Evolutionary conservation across 768 basidiomycete species (phyloP), one percentile per base, ranked within the genome.

Genomic region (Tulasnella sp.): DNA sequence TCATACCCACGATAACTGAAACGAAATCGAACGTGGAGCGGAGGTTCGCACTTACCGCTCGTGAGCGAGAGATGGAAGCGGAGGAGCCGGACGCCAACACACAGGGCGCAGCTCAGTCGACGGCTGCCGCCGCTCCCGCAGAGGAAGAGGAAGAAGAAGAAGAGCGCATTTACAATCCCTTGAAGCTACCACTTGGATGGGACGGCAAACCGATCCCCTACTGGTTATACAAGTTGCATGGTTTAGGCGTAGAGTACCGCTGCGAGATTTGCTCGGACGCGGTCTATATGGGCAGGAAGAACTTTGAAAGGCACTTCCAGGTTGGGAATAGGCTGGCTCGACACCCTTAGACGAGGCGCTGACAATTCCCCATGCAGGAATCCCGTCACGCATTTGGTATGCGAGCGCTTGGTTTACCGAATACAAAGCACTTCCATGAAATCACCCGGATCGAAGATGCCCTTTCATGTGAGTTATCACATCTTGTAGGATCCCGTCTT

Each of bases 181-280:
- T 99, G 74, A 99, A 99, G 86, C 87, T 99, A 58, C 98, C 98
- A 19, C 88, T 98, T 31, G 96, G 96, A 6, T 98, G 96, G 96
- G 98, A 99, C 83, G 97, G 97, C 42, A 99, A 99, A 84, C 98
- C 98, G 27, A 99, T 99, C 83, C 98, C 98, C 44, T 98, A 97
- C 84, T 98, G 97, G 97, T 83, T 99, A 77, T 99, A 97, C 87
- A 99, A 99, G 86, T 87, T 99, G 48, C 98, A 99, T 84, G 98
- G 98, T 12, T 88, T 99, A 48, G 98, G 98, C n/a, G 96, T 98
- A 39, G 95, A 97, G 85, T 99, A 98, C 85, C 90, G 92, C 79
- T 99, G 98, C 83, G 97, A 99, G 87, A 97, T 99, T 82, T 99
- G 97, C 84, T 96, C 95, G 19, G 97, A 97, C 84, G 93, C 93